Conservation (phyloP, 2,329 filamentous ascomycete species). For the Setomelanomma holmii region DNA sequence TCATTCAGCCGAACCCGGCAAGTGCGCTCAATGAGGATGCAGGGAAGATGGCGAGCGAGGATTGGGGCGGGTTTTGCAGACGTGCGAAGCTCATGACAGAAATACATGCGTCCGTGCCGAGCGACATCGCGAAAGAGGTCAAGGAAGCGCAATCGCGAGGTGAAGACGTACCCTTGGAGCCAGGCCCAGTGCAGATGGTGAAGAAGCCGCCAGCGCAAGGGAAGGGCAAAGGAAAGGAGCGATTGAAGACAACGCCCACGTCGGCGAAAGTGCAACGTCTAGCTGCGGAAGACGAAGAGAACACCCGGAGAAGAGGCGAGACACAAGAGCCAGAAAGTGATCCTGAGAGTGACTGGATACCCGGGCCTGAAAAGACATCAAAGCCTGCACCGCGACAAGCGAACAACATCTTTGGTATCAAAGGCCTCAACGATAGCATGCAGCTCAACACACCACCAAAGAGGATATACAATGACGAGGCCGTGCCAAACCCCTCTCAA, state of each 20-base stretch:
- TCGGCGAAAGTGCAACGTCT: constrained; percentile 26
- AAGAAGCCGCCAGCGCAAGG: constrained; percentile 21
- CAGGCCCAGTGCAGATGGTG: constrained; percentile 16
- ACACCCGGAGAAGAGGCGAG: constrained; percentile 26
- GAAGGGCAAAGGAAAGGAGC: constrained; percentile 35
- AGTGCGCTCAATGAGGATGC: constrained; percentile 69
- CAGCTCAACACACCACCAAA: constrained; percentile 31
- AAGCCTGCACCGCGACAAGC: constrained; percentile 20
- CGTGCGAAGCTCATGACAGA: constrained; percentile 68
- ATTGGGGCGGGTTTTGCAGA: constrained; percentile 64
- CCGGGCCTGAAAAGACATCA: constrained; percentile 31
- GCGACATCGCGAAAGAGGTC: constrained; percentile 53
- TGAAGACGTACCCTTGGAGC: constrained; percentile 52
- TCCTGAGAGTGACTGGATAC: constrained; percentile 47
- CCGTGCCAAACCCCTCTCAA: constrained; percentile 2
- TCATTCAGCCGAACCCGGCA: constrained; percentile 70
- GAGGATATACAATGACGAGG: constrained; percentile 14
- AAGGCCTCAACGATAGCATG: constrained; percentile 31
- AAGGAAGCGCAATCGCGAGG: constrained; percentile 62
- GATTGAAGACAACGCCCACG: constrained; percentile 23
- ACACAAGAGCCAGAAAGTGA: constrained; percentile 38
- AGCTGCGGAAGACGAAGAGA: constrained; percentile 41
- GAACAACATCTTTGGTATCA: constrained; percentile 41
- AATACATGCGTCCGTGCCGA: constrained; percentile 65
- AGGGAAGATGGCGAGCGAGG: constrained; percentile 63